phyloP scores from a whole-genome alignment of 345 rosid genomes.

The Eucalyptus shirleyi region DNA sequence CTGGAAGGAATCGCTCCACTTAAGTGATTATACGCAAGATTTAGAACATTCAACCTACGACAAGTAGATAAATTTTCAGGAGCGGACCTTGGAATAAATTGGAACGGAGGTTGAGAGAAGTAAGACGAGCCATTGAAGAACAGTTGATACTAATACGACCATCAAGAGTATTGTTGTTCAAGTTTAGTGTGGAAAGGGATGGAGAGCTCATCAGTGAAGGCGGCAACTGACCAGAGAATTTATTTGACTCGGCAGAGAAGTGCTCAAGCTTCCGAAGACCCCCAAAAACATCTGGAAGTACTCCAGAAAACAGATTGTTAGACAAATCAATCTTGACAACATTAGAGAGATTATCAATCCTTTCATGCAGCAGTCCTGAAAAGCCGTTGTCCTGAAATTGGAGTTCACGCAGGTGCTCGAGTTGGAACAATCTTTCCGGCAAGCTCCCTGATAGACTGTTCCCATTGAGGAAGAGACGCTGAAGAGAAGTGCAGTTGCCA shows the following conservation, averaged over 20 bases:
- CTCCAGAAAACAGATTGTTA: conserved; percentile 4
- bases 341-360: conserved; percentile 4
- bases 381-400: conserved; percentile 7
- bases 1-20: not conserved
- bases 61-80: conserved; percentile 5
- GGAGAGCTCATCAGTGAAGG: conserved; percentile 12
- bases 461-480: not conserved
- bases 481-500: conserved; percentile 11
- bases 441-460: conserved; percentile 10
- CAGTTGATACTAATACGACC: conserved; percentile 12
- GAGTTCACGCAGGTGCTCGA: not conserved
- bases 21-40: not conserved
- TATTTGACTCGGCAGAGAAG: conserved; percentile 4
- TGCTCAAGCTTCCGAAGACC: conserved; percentile 1
- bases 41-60: not conserved
- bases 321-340: conserved; percentile 14
- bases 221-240: conserved; percentile 11
- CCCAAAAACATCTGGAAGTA: conserved; percentile 16
- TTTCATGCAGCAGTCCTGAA: not conserved
- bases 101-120: not conserved
- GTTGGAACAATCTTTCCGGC: conserved; percentile 1
- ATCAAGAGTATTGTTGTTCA: not conserved
- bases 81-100: conserved; percentile 5
- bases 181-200: conserved; percentile 2
- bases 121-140: conserved; percentile 9